Evolutionary conservation across 257 asterid genomes (phyloP).

Genomic region (Solanum clarkiae): DNA sequence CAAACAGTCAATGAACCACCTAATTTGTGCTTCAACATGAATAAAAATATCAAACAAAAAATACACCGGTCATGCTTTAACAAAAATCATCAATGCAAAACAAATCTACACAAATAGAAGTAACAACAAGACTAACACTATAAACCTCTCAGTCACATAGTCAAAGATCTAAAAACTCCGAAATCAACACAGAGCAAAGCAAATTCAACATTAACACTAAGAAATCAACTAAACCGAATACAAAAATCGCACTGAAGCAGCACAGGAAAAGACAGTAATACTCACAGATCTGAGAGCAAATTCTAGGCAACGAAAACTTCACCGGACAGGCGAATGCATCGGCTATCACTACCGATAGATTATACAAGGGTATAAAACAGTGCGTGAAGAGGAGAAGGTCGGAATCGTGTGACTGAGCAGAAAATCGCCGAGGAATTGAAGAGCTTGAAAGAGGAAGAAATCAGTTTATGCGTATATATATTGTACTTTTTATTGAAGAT

Average conservation of each 20-base stretch:
- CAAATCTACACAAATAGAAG: neutral
- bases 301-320: constrained; percentile 9
- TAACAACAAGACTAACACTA: neutral
- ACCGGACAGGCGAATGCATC: constrained; percentile 17
- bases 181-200: neutral
- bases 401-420: neutral
- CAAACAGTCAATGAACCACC: neutral
- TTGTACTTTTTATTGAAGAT: neutral
- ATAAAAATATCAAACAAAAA: neutral
- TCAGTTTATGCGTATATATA: neutral
- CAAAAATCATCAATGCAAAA: neutral
- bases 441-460: neutral
- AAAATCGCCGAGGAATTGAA: neutral
- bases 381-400: neutral
- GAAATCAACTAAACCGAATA: neutral
- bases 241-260: neutral
- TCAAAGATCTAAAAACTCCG: neutral
- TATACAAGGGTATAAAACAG: neutral
- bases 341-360: neutral
- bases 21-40: neutral
- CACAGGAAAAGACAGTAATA: neutral
- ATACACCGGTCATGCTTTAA: neutral
- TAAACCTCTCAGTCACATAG: neutral
- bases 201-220: neutral
- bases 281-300: constrained; percentile 22